Evolutionary conservation across 164 flowering plant species (phyloP).

Genomic region (Berberis thunbergii): DNA sequence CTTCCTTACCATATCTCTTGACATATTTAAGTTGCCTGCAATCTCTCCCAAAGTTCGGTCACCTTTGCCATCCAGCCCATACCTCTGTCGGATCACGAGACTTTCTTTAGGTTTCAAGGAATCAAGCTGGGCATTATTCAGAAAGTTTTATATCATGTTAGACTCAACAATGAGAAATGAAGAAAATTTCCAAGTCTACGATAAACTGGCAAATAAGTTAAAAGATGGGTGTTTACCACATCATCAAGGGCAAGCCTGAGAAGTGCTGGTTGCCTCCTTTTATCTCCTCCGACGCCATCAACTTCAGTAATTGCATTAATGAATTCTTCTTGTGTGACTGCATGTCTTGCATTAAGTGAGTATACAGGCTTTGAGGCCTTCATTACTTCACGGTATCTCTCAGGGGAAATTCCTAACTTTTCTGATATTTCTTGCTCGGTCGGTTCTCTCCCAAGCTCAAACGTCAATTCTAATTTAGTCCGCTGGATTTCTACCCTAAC

Average conservation of each 20-base stretch:
- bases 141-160: neutral
- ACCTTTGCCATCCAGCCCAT: slow-evolving; percentile 94
- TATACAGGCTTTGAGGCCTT: slow-evolving; percentile 56
- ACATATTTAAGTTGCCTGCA: slow-evolving; percentile 82
- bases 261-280: slow-evolving; percentile 64
- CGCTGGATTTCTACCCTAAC: slow-evolving; percentile 69
- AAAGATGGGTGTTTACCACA: slow-evolving; percentile 53
- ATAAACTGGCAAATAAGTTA: neutral
- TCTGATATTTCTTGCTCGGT: slow-evolving; percentile 66
- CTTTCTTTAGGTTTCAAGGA: slow-evolving; percentile 96
- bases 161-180: neutral
- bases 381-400: slow-evolving; percentile 73
- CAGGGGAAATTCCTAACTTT: slow-evolving; percentile 65
- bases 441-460: slow-evolving; percentile 65
- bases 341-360: slow-evolving; percentile 75
- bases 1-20: slow-evolving; percentile 98
- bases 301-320: slow-evolving; percentile 60
- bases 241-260: slow-evolving; percentile 97
- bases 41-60: slow-evolving; percentile 89
- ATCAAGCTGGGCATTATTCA: slow-evolving; percentile 52
- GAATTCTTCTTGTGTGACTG: slow-evolving; percentile 73
- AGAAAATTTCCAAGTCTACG: neutral
- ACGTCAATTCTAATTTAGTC: slow-evolving; percentile 53
- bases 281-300: slow-evolving; percentile 66
- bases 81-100: slow-evolving; percentile 93